These are phyloP conservation scores for Brassica nigra DNA, from an alignment of 345 rosid genomes.

Conservation along the genomic window DNA sequence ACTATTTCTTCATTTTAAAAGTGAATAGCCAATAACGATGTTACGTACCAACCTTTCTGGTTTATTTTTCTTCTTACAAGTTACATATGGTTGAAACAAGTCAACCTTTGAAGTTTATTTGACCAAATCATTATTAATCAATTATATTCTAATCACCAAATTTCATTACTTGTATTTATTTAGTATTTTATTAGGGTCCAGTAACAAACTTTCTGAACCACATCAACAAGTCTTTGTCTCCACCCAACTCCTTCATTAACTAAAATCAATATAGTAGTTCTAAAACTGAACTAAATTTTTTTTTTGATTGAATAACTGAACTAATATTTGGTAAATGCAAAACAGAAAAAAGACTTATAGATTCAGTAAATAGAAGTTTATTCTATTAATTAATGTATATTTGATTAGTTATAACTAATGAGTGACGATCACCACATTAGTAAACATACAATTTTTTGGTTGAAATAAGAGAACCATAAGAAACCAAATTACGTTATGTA, in stretches of 20 bases:
- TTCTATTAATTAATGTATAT: not conserved
- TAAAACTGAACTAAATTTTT: not conserved
- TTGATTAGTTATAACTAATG: not conserved
- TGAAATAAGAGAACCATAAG: not conserved
- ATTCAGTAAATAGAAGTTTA: not conserved
- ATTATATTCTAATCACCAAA: slow-evolving; percentile 5
- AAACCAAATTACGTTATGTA: not conserved
- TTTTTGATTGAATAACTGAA: too few relatives aligned
- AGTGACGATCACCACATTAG: not conserved
- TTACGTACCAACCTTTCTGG: not conserved
- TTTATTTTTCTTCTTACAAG: not conserved
- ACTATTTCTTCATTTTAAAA: not conserved
- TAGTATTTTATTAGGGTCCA: not conserved
- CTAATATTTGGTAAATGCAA: not conserved
- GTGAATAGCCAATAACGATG: not conserved
- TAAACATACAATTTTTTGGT: not conserved
- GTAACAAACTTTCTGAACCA: slow-evolving; percentile 2
- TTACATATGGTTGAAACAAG: slow-evolving; percentile 4
- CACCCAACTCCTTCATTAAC: not conserved
- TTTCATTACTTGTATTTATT: not conserved
- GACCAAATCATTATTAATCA: not conserved
- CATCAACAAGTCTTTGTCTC: slow-evolving; percentile 13
- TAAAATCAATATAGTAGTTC: not conserved
- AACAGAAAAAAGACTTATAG: not conserved
- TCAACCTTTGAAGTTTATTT: slow-evolving; percentile 23